Percentiles rank a stretch among this genome's conserved stretches.
phyloP scores from a whole-genome alignment of 805 yeast species.

The Saturnispora dispora region DNA sequence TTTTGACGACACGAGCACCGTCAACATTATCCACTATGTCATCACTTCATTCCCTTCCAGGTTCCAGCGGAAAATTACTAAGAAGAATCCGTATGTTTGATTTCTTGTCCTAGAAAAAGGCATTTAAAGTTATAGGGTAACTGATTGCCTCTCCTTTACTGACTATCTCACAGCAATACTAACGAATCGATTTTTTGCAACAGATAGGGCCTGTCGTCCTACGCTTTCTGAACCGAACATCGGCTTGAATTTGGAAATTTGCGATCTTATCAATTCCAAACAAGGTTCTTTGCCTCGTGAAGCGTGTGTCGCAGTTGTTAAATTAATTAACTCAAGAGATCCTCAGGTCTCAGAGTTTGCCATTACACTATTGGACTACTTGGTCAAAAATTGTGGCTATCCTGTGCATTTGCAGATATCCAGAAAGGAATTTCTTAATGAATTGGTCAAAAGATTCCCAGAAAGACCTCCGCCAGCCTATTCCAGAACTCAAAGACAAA shows the following conservation, averaged over 20 bases:
- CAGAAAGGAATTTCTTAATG: slow-evolving; percentile 89
- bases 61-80: slow-evolving; percentile 30
- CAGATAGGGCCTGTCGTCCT: slow-evolving; percentile 74
- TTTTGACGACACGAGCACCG: slow-evolving; percentile 4
- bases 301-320: slow-evolving; percentile 81
- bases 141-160: background rate
- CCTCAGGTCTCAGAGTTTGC: slow-evolving; percentile 82
- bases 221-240: slow-evolving; percentile 79
- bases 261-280: slow-evolving; percentile 86
- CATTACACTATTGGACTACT: slow-evolving; percentile 60
- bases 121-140: background rate
- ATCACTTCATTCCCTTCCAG: slow-evolving; percentile 25
- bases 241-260: slow-evolving; percentile 81
- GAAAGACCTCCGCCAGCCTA: slow-evolving; percentile 87
- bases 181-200: slow-evolving; percentile 24
- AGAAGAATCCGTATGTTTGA: slow-evolving; percentile 29
- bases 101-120: background rate
- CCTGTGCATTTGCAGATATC: slow-evolving; percentile 94
- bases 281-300: slow-evolving; percentile 89
- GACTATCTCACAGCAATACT: slow-evolving; percentile 1
- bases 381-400: slow-evolving; percentile 96
- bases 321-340: slow-evolving; percentile 71
- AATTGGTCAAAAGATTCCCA: slow-evolving; percentile 86
- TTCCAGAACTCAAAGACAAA: slow-evolving; percentile 71
- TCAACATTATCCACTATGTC: slow-evolving; percentile 28